Percentiles rank a stretch among this genome's conserved stretches.
phyloP scores from a whole-genome alignment of 768 basidiomycete genomes.

The Mycena crocata region DNA sequence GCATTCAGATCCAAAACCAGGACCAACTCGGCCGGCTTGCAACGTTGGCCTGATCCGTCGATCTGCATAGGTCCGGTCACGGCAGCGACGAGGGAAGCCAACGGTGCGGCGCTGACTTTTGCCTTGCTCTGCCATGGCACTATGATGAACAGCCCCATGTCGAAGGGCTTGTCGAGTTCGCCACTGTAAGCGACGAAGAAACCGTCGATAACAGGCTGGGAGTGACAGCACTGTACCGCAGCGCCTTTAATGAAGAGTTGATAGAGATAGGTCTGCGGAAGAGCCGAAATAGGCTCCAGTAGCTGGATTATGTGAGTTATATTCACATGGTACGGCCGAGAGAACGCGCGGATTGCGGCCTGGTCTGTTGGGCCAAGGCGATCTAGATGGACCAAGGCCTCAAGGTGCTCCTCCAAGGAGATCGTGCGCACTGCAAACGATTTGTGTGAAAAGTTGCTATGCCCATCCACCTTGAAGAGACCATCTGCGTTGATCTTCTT shows the following conservation, averaged over 20 bases:
- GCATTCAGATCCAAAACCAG: not conserved
- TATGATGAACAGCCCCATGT: not conserved
- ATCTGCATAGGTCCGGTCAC: constrained; percentile 6
- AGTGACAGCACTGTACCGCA: constrained; percentile 3
- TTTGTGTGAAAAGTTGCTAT: not conserved
- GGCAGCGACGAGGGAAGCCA: not conserved
- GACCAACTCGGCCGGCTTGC: not conserved
- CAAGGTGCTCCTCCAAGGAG: not conserved
- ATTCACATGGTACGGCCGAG: not conserved
- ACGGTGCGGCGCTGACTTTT: not conserved
- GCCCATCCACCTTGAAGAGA: not conserved
- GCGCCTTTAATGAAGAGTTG: constrained; percentile 6
- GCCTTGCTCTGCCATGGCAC: not conserved
- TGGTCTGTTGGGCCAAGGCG: not conserved
- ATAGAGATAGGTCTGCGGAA: not conserved
- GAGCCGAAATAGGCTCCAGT: not conserved
- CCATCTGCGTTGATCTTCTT: too few species aligned
- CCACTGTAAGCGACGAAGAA: constrained; percentile 5
- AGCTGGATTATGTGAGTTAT: not conserved
- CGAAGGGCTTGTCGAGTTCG: not conserved
- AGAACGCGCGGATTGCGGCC: not conserved
- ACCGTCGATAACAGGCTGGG: constrained; percentile 7
- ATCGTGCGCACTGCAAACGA: not conserved
- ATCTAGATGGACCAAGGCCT: not conserved
- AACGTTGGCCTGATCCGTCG: not conserved